Conservation (phyloP, 768 basidiomycete species). For the Scleroderma citrinum region DNA sequence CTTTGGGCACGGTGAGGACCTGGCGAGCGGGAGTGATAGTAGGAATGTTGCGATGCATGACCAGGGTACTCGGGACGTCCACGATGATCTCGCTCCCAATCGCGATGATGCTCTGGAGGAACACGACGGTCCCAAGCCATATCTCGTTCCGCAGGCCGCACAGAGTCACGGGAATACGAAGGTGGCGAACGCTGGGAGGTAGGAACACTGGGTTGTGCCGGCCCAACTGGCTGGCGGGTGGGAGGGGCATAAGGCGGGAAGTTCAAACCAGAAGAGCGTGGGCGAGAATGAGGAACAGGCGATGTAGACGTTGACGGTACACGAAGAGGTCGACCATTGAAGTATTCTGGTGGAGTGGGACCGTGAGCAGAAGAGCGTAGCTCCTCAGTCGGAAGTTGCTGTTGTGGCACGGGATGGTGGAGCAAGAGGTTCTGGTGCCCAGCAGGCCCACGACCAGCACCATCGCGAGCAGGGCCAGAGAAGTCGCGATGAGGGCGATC, state of each 20-base stretch:
- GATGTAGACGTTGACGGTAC: conserved; percentile 56
- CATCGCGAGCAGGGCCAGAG: conserved; percentile 42
- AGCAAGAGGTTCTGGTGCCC: conserved; percentile 54
- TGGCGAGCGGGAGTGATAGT: conserved; percentile 28
- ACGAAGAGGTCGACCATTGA: conserved; percentile 45
- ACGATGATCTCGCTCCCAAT: conserved; percentile 43
- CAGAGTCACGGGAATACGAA: conserved; percentile 47
- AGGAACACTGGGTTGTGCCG: conserved; percentile 40
- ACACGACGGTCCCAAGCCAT: conserved; percentile 51
- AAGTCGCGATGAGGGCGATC: conserved; percentile 59
- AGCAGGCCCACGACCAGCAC: conserved; percentile 50
- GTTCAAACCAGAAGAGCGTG: conserved; percentile 45
- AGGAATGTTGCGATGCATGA: conserved; percentile 26
- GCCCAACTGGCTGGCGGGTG: conserved; percentile 44
- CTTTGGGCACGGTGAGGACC: conserved; percentile 35
- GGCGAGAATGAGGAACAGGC: conserved; percentile 46
- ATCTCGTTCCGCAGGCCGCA: conserved; percentile 46
- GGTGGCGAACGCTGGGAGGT: conserved; percentile 57
- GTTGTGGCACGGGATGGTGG: conserved; percentile 65
- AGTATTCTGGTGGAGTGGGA: conserved; percentile 53
- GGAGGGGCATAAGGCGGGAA: conserved; percentile 48
- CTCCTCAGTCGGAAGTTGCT: conserved; percentile 48
- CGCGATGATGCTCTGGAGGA: conserved; percentile 42
- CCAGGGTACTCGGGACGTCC: conserved; percentile 35
- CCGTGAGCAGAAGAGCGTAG: conserved; percentile 37